Conservation (phyloP, 2,329 filamentous ascomycete genomes). For the Verticillium klebahnii region DNA sequence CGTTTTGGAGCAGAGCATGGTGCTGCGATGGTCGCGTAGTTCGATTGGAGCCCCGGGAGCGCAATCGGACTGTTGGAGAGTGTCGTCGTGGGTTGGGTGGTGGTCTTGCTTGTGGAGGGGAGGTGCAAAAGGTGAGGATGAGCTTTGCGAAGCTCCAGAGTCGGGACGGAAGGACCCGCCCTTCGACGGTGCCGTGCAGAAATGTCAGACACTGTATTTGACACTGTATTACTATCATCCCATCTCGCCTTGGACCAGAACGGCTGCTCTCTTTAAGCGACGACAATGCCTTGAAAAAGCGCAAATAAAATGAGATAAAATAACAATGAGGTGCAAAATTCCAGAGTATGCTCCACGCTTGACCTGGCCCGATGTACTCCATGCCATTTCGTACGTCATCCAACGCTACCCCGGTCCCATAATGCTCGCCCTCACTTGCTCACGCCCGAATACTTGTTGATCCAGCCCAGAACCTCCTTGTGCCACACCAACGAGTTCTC, state of each 20-base stretch:
- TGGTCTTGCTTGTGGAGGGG: neutral
- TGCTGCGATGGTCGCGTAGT: conserved; percentile 3
- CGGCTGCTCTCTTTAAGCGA: too few relatives aligned
- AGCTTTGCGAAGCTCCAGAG: neutral
- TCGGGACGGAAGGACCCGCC: neutral
- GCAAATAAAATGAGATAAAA: too few relatives aligned
- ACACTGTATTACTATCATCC: neutral
- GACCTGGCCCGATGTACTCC: neutral
- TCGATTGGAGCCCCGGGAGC: neutral
- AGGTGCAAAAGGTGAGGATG: neutral
- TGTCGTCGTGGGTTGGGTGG: neutral
- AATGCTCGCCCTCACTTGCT: conserved; percentile 1
- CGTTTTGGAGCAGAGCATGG: conserved; percentile 7
- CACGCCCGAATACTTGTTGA: conserved; percentile 56
- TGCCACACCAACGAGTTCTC: conserved; percentile 94
- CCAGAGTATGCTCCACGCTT: neutral
- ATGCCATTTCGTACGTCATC: too few relatives aligned
- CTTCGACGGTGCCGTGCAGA: neutral
- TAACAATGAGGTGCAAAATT: neutral
- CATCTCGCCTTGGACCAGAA: too few relatives aligned
- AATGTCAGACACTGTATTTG: neutral
- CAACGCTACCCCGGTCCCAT: too few relatives aligned
- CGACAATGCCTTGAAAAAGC: too few relatives aligned
- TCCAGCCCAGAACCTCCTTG: conserved; percentile 75
- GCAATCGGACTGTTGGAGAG: neutral